Base-by-base conservation (phyloP, 2,329 filamentous ascomycete genomes). In the Ophiostoma ulmi region DNA sequence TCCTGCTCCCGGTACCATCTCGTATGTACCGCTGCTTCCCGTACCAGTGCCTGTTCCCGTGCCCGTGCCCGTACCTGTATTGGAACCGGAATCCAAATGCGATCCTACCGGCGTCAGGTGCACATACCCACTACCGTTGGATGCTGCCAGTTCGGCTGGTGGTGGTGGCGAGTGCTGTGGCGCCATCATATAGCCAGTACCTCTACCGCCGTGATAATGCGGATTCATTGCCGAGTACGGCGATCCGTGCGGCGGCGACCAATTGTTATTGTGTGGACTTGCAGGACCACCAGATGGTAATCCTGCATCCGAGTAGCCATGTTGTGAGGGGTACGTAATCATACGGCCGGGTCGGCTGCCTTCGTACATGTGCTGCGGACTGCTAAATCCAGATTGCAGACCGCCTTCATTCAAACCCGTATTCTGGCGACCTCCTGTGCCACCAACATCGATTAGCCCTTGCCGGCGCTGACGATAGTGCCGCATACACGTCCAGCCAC, bases 21-120 rank as follows among this genome's bases (percentile, higher is more conserved):
- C 63, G 39, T 72, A 66, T 61, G 64, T 38, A 48, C 69, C 36
- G 74, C 69, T 69, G 61, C 69, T 72, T 7, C 41, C 67, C 6
- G 70, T 71, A 5, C 67, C 69, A 1, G 69, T 72, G 17, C 70
- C 72, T 2, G 69, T 65, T 2, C 67, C 69, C 2, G 70, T 72
- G 3, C 70, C 72, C 2, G 67, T 44, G 5, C 67, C 69, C 0
- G 71, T 69, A 5, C 70, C 71, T n/a, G 71, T 66, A 36, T 68
- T 68, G 0, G 70, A 55, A 4, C 64, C 39, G 11, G 70, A 61
- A 58, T 70, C 68, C 5, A 66, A 8, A 2, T 38, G 68, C 6
- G 41, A 52, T 8, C 39, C 70, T 38, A 58, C 61, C 3, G 69
- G 63, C 11, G 67, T 69, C 66, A 73, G 26, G 39, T 67, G 63